Evolutionary conservation across 2,329 filamentous ascomycete genomes (phyloP).

Genomic region (Cladophialophora yegresii): DNA sequence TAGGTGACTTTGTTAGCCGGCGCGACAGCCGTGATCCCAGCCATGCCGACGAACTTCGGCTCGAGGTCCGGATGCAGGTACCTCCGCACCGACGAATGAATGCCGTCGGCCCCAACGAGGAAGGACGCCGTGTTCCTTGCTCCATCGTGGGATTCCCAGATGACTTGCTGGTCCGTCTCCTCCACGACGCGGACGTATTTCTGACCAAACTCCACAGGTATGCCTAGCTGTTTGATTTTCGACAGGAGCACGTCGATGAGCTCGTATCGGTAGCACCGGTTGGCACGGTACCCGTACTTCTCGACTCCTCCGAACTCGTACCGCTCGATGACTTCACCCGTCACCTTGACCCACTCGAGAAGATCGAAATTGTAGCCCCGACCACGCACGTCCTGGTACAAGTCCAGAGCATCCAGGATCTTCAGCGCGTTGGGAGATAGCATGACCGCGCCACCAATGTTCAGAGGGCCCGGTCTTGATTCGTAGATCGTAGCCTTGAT

Average conservation of each 20-base stretch:
- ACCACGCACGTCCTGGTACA: constrained; percentile 51
- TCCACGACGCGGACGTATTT: constrained; percentile 51
- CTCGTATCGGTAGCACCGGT: constrained; percentile 58
- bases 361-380: constrained; percentile 56
- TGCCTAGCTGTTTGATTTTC: constrained; percentile 45
- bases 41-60: constrained; percentile 56
- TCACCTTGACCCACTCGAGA: constrained; percentile 51
- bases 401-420: constrained; percentile 54
- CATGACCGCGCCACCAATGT: constrained; percentile 60
- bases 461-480: constrained; percentile 47
- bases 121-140: constrained; percentile 44
- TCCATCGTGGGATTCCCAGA: constrained; percentile 53
- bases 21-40: constrained; percentile 43
- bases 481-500: constrained; percentile 59
- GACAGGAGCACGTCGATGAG: constrained; percentile 54
- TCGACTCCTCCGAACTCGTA: constrained; percentile 36
- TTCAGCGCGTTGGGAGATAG: constrained; percentile 61
- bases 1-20: constrained; percentile 22
- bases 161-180: constrained; percentile 46
- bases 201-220: constrained; percentile 52
- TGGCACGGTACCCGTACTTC: constrained; percentile 56
- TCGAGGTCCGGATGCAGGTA: constrained; percentile 54
- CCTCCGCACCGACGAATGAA: constrained; percentile 58
- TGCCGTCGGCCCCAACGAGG: constrained; percentile 62
- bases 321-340: constrained; percentile 40